Evolutionary conservation across 2,329 filamentous ascomycete genomes (phyloP), one percentile per base, ranked within the genome.

Genomic region (Colletotrichum brevisporum): DNA sequence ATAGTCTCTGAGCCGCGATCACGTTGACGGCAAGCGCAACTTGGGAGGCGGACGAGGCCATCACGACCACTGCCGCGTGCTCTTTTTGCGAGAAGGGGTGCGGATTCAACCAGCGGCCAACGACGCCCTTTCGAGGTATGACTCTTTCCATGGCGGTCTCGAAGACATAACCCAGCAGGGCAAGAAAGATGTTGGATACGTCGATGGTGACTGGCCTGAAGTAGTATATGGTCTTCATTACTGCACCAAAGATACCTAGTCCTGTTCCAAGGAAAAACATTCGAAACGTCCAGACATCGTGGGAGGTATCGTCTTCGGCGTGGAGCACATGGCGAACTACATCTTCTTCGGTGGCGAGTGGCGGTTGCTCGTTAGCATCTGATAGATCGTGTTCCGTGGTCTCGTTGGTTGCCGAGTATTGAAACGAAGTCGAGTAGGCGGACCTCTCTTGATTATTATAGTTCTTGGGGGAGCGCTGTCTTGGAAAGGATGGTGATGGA

Each of bases 71-170:
- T 6, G 24, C 51, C 12, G 27, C 24, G 16, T 31, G 51, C 8
- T 53, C 51, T 31, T 53, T 54, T 9, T 54, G 51, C 15, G 51
- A 36, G 51, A 53, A 53, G 16, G 12, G 24, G 27, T 36, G 24
- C 10, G 51, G 26, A 12, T 18, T 53, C 24, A 53, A 24, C 26
- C 51, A 53, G 13, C 51, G 24, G 12, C 24, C 26, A 5, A 16
- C 13, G 4, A 31, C 24, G 10, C 51, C 51, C 15, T 53, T 31
- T 6, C 24, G 10, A 16, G 51, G 51, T 31, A 36, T 16, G 13
- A n/a, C 1, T 10, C 9, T 18, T 24, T 52, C 26, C 21, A 6
- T 31, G 3, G 27, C 26, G 2, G 24, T 27, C n/a, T 26, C 26
- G 24, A 36, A 53, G 6, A 36, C 16, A 8, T 53, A 53, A 6